Evolutionary conservation across 768 basidiomycete genomes (phyloP), one percentile per base, ranked within the genome.

Genomic region (Podaxis mareebaensis): DNA sequence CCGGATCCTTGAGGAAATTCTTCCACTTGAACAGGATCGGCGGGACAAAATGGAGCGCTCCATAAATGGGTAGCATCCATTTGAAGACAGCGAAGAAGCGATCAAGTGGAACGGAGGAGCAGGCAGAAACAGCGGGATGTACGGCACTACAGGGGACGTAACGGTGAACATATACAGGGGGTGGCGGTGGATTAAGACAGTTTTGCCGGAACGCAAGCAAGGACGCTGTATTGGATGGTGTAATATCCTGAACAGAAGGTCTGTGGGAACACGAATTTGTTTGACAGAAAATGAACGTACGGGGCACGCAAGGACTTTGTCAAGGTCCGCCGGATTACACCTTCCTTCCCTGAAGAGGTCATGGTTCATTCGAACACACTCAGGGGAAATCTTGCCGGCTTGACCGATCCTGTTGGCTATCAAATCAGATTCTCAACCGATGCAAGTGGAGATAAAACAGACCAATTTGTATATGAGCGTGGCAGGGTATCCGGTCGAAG

Each of bases 1-100:
- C 73, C 0, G 95, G 95, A 67, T 88, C 84, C 48, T 83, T 78
- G 54, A 82, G 69, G 72, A 96, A 91, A 0, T 78, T 75, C 26
- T 82, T 80, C 42, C 90, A 80, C 68, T 93, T 92, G 75, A 99
- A 93, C 4, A 97, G 77, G 11, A 98, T 77, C 53, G 89, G 82
- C 1, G 96, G 96, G 30, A 97, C 85, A 64, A 97, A 83, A 73
- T 98, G 96, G 36, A 99, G 76, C 0, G 93, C 95, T 22, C 92
- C 89, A 68, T 99, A 99, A 44, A 90, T 85, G 3, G 87, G 90
- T 49, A 91, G 73, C 77, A 92, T 94, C 91, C 85, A 96, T 76
- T 84, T 85, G 73, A 90, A 91, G 5, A 97, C 95, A 17, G 84
- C 78, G 67, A 89, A 82, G 75, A 95, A 91, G 30, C 94, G 87